Percentiles rank a stretch among this genome's conserved stretches.
phyloP scores from a whole-genome alignment of 148 eudicot species.

The Suaeda aralocaspica region DNA sequence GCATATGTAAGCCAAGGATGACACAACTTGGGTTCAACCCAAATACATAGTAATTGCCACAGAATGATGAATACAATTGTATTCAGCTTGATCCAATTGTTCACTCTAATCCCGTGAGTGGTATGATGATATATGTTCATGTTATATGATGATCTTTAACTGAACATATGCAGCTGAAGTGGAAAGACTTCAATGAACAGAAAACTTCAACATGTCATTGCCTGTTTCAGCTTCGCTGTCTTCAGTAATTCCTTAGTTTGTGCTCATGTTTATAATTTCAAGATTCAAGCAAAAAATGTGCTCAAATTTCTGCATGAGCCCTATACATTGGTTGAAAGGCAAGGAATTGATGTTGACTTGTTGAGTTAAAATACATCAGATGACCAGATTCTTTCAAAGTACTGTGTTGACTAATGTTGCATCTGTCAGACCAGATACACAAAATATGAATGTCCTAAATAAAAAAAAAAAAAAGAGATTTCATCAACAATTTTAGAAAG shows the following conservation, averaged over 20 bases:
- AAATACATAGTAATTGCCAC: no score
- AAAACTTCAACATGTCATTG: not conserved
- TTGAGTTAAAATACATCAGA: not conserved
- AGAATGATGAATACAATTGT: no score
- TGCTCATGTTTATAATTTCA: no score
- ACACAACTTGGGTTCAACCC: no score
- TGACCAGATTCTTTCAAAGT: not conserved
- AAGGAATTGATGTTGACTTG: not conserved
- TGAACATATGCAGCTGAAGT: not conserved
- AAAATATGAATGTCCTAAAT: not conserved
- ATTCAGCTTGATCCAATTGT: no score
- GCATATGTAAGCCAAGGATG: no score
- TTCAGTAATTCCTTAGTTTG: no score
- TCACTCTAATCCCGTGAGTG: no score
- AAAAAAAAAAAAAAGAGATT: not conserved
- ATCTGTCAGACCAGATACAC: not conserved
- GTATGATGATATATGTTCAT: no score
- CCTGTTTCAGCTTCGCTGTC: not conserved
- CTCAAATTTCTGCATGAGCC: not conserved
- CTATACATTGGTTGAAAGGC: not conserved
- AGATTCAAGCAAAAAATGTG: not conserved
- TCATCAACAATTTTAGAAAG: conserved; percentile 35
- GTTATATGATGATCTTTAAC: not conserved
- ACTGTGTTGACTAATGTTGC: not conserved
- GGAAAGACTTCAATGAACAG: not conserved